phyloP scores from a whole-genome alignment of 2,329 filamentous ascomycete genomes.

The Xylariomycetidae sp. region DNA sequence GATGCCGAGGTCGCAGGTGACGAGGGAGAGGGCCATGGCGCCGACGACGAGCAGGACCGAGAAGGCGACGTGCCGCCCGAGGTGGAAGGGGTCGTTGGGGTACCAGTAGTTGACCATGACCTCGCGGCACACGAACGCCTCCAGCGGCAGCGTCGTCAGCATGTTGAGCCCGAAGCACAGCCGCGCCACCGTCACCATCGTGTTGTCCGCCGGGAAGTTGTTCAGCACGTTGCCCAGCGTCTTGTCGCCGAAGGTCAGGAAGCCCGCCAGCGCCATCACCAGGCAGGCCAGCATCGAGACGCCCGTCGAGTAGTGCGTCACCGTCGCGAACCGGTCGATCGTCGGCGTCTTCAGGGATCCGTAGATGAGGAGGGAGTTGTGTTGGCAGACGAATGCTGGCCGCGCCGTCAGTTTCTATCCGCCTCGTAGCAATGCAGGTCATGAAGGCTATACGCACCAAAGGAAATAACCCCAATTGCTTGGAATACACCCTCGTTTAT shows the following conservation, averaged over 20 bases:
- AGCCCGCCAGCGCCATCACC: slow-evolving; percentile 79
- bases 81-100: slow-evolving; percentile 66
- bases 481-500: slow-evolving; percentile 88
- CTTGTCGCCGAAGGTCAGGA: slow-evolving; percentile 85
- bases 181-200: slow-evolving; percentile 89
- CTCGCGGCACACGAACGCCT: slow-evolving; percentile 95
- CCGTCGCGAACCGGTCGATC: slow-evolving; percentile 85
- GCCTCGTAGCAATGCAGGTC: neutral
- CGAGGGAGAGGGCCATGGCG: slow-evolving; percentile 69
- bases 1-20: slow-evolving; percentile 88
- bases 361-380: slow-evolving; percentile 97
- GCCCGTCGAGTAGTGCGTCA: slow-evolving; percentile 89
- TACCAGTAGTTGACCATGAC: slow-evolving; percentile 86
- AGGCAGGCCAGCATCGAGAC: slow-evolving; percentile 92
- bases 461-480: slow-evolving; percentile 95
- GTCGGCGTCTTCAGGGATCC: slow-evolving; percentile 91
- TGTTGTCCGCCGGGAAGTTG: slow-evolving; percentile 88
- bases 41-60: slow-evolving; percentile 75
- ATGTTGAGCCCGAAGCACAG: slow-evolving; percentile 98
- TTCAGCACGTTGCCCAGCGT: slow-evolving; percentile 96
- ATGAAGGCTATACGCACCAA: slow-evolving; percentile 53
- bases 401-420: slow-evolving; percentile 24
- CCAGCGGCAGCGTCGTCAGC: slow-evolving; percentile 92
- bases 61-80: slow-evolving; percentile 79
- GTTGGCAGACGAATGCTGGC: slow-evolving; percentile 65